Evolutionary conservation across 495 filamentous ascomycete species (phyloP).

Genomic region (Penicillium robsamsonii): DNA sequence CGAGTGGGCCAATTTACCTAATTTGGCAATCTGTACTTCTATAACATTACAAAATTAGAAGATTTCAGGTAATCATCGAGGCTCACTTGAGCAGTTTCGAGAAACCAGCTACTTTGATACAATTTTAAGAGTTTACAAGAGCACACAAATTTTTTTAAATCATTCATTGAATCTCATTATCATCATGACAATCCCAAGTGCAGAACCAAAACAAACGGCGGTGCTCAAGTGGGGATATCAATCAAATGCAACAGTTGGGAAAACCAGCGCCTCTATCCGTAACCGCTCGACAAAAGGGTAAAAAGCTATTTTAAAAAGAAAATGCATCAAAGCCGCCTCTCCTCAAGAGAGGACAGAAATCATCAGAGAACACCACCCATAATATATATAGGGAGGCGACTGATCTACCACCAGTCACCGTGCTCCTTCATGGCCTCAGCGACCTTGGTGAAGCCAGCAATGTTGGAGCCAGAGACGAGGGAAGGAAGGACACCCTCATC

Average conservation of each 20-base stretch:
- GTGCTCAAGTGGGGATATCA: constrained; percentile 32
- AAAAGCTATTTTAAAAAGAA: constrained; percentile 23
- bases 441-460: constrained; percentile 97
- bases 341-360: constrained; percentile 16
- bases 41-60: background rate
- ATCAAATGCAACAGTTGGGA: constrained; percentile 30
- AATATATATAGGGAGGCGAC: constrained; percentile 8
- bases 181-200: constrained; percentile 26
- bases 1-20: background rate
- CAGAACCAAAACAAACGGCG: constrained; percentile 18
- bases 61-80: background rate
- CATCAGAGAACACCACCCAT: constrained; percentile 12
- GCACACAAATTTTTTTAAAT: constrained; percentile 3
- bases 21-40: background rate
- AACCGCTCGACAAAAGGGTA: constrained; percentile 34
- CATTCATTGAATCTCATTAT: constrained; percentile 34
- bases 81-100: too few species aligned
- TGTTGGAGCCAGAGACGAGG: constrained; percentile 90
- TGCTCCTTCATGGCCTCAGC: constrained; percentile 92
- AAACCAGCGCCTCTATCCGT: constrained; percentile 43
- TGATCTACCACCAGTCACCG: constrained; percentile 87
- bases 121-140: background rate
- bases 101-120: background rate
- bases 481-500: constrained; percentile 81
- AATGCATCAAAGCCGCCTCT: constrained; percentile 24